Conservation (phyloP, 2,329 filamentous ascomycete genomes). For the Teratosphaeria epicoccoides region DNA sequence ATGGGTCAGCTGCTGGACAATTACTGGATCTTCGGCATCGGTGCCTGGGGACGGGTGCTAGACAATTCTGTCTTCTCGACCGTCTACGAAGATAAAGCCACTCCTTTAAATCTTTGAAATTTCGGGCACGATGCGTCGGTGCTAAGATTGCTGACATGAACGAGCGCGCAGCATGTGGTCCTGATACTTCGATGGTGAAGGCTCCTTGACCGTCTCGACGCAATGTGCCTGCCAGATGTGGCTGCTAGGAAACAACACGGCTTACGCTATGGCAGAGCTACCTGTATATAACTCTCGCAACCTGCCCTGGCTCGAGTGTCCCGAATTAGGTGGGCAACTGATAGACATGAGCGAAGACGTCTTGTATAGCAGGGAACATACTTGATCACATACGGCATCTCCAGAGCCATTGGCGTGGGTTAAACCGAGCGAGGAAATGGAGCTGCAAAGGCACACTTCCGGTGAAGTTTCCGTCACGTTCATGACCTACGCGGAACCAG, state of each 20-base stretch:
- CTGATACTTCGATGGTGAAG: conserved; percentile 2
- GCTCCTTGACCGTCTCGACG: conserved; percentile 4
- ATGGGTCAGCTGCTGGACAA: conserved; percentile 2
- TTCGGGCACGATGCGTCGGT: conserved; percentile 3
- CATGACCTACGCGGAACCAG: not conserved
- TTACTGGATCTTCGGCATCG: not conserved
- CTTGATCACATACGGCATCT: not conserved
- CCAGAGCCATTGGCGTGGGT: not conserved
- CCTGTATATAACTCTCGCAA: not conserved
- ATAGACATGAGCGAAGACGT: conserved; percentile 7
- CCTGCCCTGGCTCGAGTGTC: not conserved
- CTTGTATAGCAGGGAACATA: conserved; percentile 7
- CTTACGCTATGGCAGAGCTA: conserved; percentile 2
- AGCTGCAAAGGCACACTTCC: conserved; percentile 1
- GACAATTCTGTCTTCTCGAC: conserved; percentile 1
- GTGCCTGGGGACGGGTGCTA: not conserved
- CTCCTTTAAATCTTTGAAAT: conserved; percentile 1
- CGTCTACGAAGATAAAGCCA: conserved; percentile 4
- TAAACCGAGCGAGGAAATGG: conserved; percentile 7
- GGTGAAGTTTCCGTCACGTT: not conserved
- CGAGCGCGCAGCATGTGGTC: conserved; percentile 3
- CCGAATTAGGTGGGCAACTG: conserved; percentile 3
- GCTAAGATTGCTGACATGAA: conserved; percentile 4
- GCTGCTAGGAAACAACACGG: not conserved
- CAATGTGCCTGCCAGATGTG: conserved; percentile 1